phyloP scores from a whole-genome alignment of 1,139 yeast genomes.

The Lodderomyces elongisporus region DNA sequence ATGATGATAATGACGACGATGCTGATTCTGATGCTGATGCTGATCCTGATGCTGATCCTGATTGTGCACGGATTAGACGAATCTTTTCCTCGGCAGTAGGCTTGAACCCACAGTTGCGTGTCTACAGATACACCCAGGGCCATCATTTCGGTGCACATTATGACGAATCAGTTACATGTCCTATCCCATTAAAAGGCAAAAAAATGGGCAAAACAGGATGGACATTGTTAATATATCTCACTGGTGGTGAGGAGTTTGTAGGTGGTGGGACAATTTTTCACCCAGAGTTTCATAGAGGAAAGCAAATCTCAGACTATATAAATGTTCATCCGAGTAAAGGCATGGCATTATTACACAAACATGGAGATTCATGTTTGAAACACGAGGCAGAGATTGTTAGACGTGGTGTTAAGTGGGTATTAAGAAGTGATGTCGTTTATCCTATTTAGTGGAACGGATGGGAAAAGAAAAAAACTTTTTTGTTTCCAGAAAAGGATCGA shows the following conservation, averaged over 20 bases:
- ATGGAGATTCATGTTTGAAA: conserved; percentile 59
- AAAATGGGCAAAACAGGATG: conserved; percentile 44
- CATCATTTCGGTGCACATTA: conserved; percentile 63
- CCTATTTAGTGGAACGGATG: conserved; percentile 2
- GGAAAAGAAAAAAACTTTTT: no score
- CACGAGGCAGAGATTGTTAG: conserved; percentile 57
- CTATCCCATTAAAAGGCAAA: conserved; percentile 16
- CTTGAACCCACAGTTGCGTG: conserved; percentile 52
- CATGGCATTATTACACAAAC: conserved; percentile 59
- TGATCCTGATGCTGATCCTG: neutral
- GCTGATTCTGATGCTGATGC: neutral
- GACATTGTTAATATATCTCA: conserved; percentile 57
- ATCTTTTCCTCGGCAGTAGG: conserved; percentile 41
- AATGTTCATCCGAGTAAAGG: conserved; percentile 51
- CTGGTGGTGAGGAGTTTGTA: conserved; percentile 50
- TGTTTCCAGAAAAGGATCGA: no score
- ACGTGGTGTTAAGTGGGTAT: conserved; percentile 58
- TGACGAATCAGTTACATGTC: conserved; percentile 51
- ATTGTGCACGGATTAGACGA: no score
- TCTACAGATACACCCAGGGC: conserved; percentile 53
- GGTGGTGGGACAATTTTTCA: conserved; percentile 58
- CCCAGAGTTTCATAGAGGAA: conserved; percentile 25
- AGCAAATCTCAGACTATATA: no score
- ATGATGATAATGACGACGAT: neutral
- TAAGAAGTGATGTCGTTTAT: conserved; percentile 56